A percentile compares a stretch with the other conserved stretches of the same genome.
Evolutionary conservation across 31 red algal species (phyloP).

Genomic region (Endocladia muricata): DNA sequence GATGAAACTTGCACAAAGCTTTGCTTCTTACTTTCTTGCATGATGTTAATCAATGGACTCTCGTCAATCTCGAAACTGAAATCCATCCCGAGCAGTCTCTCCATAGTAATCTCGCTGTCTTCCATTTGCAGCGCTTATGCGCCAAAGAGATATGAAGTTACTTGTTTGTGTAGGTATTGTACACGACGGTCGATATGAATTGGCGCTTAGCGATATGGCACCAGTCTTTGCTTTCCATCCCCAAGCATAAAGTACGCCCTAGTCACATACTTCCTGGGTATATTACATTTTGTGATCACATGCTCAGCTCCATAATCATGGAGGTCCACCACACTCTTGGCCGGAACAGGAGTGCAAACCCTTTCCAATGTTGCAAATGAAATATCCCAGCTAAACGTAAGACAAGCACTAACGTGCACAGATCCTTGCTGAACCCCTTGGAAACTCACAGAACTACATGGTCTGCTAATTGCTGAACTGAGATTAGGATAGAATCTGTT

Average conservation of each 20-base stretch:
- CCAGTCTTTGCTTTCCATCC: background rate
- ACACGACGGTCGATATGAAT: background rate
- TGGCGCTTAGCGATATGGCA: background rate
- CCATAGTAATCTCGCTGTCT: background rate
- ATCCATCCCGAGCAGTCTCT: background rate
- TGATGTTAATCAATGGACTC: background rate
- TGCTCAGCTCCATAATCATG: constrained; percentile 3
- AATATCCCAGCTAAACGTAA: too few species aligned
- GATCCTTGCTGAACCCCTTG: background rate
- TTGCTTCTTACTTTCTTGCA: background rate
- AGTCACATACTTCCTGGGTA: background rate
- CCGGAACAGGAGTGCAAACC: too few species aligned
- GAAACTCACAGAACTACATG: background rate
- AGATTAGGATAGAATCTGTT: background rate
- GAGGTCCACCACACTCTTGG: background rate
- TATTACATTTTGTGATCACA: background rate
- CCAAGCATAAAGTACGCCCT: background rate
- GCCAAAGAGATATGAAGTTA: background rate
- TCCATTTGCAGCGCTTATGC: background rate
- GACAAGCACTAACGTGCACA: background rate
- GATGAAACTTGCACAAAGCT: background rate
- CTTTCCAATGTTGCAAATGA: too few species aligned
- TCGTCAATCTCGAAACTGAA: background rate
- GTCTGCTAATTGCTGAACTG: background rate
- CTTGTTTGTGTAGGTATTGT: background rate